A percentile compares a stretch with the other conserved stretches of the same genome.
Conservation (phyloP, 73 alveolate species). For the Durusdinium trenchii region DNA sequence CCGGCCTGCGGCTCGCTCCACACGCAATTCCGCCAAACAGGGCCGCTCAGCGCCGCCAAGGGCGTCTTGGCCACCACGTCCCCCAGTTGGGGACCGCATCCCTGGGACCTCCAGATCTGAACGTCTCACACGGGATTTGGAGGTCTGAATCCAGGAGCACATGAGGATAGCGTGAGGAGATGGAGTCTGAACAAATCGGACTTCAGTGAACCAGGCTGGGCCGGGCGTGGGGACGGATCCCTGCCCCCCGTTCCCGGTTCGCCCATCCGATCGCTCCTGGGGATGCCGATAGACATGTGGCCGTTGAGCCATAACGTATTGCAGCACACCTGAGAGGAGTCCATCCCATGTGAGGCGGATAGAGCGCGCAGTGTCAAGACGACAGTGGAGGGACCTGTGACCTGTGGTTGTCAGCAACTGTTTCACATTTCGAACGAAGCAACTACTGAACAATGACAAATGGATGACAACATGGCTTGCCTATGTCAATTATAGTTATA, state of each 20-base stretch:
- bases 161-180: not conserved
- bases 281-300: slow-evolving; percentile 34
- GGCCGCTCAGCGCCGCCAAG: slow-evolving; percentile 1
- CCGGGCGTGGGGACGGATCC: too few relatives aligned
- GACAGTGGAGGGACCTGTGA: not conserved
- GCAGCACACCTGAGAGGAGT: slow-evolving; percentile 48
- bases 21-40: not conserved
- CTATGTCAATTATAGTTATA: not conserved
- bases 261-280: slow-evolving; percentile 13
- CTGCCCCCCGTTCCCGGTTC: too few relatives aligned
- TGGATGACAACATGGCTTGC: not conserved
- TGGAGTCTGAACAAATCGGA: too few relatives aligned
- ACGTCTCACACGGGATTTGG: not conserved
- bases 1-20: slow-evolving; percentile 56
- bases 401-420: not conserved
- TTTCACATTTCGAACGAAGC: not conserved
- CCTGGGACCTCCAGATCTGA: not conserved
- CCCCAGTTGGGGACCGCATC: too few relatives aligned
- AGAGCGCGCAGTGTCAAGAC: not conserved
- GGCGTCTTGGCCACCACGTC: slow-evolving; percentile 15
- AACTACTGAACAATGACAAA: not conserved
- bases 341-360: not conserved
- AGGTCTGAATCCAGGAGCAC: not conserved
- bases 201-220: too few relatives aligned
- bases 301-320: slow-evolving; percentile 77